phyloP scores from a whole-genome alignment of 345 rosid genomes.

The Erodium maritimum region DNA sequence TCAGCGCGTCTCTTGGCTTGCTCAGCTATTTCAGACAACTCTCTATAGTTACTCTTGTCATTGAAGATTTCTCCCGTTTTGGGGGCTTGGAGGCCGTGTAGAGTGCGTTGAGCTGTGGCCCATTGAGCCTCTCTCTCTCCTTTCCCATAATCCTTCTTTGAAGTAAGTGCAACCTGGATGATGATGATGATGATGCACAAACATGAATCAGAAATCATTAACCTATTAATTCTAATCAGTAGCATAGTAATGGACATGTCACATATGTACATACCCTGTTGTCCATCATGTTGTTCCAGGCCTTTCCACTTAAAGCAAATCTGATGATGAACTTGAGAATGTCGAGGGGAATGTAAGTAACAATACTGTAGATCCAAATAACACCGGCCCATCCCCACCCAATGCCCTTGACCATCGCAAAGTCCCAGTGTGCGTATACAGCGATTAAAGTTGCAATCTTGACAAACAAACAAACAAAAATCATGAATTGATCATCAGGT shows the following conservation, averaged over 20 bases:
- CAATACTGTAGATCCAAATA: constrained; percentile 25
- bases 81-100: constrained; percentile 59
- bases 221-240: background rate
- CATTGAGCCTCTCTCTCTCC: constrained; percentile 86
- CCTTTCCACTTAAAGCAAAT: constrained; percentile 23
- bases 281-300: constrained; percentile 21
- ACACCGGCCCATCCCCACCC: constrained; percentile 48
- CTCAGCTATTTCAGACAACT: constrained; percentile 73
- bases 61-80: constrained; percentile 34
- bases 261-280: constrained; percentile 17
- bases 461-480: background rate
- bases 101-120: constrained; percentile 83
- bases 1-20: constrained; percentile 90
- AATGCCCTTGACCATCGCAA: constrained; percentile 30
- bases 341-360: constrained; percentile 23
- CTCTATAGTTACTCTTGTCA: constrained; percentile 54
- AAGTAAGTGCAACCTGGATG: constrained; percentile 76
- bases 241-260: background rate
- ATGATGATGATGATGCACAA: background rate
- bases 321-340: constrained; percentile 25
- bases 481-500: background rate
- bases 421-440: constrained; percentile 36
- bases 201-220: background rate
- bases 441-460: constrained; percentile 40
- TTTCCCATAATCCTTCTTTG: constrained; percentile 75